phyloP scores from a whole-genome alignment of 2,329 filamentous ascomycete species.

The Beauveria bassiana region DNA sequence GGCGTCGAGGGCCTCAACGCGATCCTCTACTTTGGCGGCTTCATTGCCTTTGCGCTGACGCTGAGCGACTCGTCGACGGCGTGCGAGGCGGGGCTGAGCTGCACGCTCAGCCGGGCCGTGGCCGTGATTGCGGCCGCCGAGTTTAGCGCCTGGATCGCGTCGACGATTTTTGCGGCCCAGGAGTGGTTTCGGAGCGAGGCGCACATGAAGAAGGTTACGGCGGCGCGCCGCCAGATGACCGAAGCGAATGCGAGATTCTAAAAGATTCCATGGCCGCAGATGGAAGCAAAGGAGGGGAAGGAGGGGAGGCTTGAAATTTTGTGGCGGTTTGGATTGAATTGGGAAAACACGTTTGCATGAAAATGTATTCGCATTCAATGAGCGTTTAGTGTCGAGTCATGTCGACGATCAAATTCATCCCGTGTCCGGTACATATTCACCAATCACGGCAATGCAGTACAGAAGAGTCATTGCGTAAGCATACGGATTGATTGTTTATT shows the following conservation, averaged over 20 bases:
- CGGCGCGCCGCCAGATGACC: slow-evolving; percentile 28
- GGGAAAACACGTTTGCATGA: background rate
- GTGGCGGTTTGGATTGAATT: background rate
- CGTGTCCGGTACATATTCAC: background rate
- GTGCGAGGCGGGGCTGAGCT: slow-evolving; percentile 46
- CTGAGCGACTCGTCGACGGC: slow-evolving; percentile 35
- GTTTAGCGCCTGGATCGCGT: slow-evolving; percentile 46
- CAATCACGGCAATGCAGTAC: background rate
- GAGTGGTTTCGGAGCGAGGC: slow-evolving; percentile 39
- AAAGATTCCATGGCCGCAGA: no score
- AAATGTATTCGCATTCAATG: no score
- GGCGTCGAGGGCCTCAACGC: slow-evolving; percentile 44
- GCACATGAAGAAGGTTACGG: slow-evolving; percentile 21
- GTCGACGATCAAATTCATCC: background rate
- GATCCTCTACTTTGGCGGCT: slow-evolving; percentile 52
- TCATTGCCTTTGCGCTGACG: slow-evolving; percentile 51
- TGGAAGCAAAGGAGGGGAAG: no score
- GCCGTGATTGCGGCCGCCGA: slow-evolving; percentile 46
- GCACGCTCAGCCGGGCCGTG: slow-evolving; percentile 45
- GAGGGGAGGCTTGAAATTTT: background rate
- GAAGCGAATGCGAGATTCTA: slow-evolving; percentile 18
- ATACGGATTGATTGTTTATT: background rate
- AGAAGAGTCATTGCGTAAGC: background rate
- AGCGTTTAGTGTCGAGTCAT: background rate
- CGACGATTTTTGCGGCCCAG: slow-evolving; percentile 37